Conservation (phyloP, 768 basidiomycete species). For the Rhizopogon roseolus region DNA sequence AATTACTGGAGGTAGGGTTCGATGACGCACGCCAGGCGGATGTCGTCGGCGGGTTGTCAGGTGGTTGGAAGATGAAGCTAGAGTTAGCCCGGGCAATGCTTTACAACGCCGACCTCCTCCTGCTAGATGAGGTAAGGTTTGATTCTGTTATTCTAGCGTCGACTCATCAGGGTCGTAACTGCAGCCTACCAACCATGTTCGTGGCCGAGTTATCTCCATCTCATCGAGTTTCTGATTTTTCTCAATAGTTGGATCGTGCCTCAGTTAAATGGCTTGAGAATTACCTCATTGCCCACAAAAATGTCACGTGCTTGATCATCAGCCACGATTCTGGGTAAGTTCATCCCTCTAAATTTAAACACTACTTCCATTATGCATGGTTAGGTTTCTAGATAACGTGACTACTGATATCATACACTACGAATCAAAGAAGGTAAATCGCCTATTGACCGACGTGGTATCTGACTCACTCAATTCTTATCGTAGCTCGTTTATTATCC, state of each 20-base stretch:
- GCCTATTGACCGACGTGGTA: slow-evolving; percentile 10
- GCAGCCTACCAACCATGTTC: slow-evolving; percentile 87
- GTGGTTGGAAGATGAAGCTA: slow-evolving; percentile 99
- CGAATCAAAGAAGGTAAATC: slow-evolving; percentile 78
- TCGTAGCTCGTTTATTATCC: slow-evolving; percentile 84
- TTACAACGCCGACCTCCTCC: slow-evolving; percentile 83
- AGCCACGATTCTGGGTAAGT: slow-evolving; percentile 94
- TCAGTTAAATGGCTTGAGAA: slow-evolving; percentile 92
- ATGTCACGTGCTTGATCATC: slow-evolving; percentile 88
- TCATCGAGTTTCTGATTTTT: slow-evolving; percentile 10
- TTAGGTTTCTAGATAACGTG: slow-evolving; percentile 88
- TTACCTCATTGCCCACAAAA: slow-evolving; percentile 75
- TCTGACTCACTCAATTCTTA: slow-evolving; percentile 10
- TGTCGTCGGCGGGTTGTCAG: slow-evolving; percentile 84
- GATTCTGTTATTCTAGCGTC: neutral
- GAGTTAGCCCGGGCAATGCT: slow-evolving; percentile 96
- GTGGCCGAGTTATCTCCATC: slow-evolving; percentile 26
- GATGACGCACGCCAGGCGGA: slow-evolving; percentile 82
- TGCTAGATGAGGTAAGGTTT: slow-evolving; percentile 72
- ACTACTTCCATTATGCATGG: slow-evolving; percentile 6
- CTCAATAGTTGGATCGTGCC: slow-evolving; percentile 61
- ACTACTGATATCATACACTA: slow-evolving; percentile 98
- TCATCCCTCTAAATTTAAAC: slow-evolving; percentile 1
- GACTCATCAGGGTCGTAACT: slow-evolving; percentile 14
- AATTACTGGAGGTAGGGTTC: slow-evolving; percentile 87